Percentiles rank a stretch among this genome's conserved stretches.
Conservation (phyloP, 371 early-diverging fungal genomes). For the Mortierella sp. region DNA sequence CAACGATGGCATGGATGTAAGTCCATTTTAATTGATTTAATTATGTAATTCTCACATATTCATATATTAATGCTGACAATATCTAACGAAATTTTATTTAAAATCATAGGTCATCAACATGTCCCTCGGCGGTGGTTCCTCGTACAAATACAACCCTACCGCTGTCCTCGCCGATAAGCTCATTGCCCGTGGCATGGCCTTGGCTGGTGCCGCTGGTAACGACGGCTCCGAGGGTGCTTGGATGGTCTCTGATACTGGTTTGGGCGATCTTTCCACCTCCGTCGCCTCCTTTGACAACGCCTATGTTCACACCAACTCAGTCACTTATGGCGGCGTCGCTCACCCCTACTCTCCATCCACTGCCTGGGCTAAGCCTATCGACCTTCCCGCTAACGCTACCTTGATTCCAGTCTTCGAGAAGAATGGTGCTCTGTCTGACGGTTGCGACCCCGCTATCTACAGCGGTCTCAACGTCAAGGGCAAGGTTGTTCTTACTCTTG, state of each 20-base stretch:
- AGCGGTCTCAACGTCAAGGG: conserved; percentile 54
- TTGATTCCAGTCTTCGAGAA: conserved; percentile 34
- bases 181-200: conserved; percentile 57
- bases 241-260: conserved; percentile 72
- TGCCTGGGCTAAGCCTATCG: conserved; percentile 21
- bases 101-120: conserved; percentile 66
- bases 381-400: conserved; percentile 17
- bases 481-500: conserved; percentile 67
- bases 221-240: conserved; percentile 76
- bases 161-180: conserved; percentile 61
- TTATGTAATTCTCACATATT: not conserved
- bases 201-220: conserved; percentile 79
- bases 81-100: not conserved
- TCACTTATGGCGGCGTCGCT: conserved; percentile 19
- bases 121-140: conserved; percentile 73
- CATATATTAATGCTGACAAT: no score
- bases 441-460: conserved; percentile 59
- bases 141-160: conserved; percentile 62
- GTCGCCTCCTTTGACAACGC: conserved; percentile 84
- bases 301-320: conserved; percentile 38
- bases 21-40: not conserved
- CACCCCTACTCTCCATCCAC: conserved; percentile 24
- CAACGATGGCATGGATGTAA: conserved; percentile 67
- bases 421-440: conserved; percentile 57
- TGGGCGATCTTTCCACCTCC: conserved; percentile 69